Evolutionary conservation across 192 early-diverging fungal species (phyloP).

Genomic region (Podila epicladia): DNA sequence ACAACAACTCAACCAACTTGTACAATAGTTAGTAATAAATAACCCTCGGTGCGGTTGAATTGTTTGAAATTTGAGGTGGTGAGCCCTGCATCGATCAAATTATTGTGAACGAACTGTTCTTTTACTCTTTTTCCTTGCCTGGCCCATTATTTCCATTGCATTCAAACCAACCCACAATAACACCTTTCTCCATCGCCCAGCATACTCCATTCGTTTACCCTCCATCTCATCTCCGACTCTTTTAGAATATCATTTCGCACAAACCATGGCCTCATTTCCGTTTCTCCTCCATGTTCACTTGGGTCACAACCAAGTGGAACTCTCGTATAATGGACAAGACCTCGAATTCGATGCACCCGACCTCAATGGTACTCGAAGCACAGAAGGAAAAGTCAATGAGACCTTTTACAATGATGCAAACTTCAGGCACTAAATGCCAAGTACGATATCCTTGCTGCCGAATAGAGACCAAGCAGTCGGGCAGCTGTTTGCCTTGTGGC

Average conservation of each 20-base stretch:
- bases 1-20: not conserved
- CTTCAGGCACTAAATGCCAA: not conserved
- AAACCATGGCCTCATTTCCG: constrained; percentile 35
- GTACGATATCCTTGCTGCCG: not conserved
- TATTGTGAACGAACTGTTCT: no score
- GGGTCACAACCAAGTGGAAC: constrained; percentile 26
- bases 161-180: not conserved
- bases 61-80: no score
- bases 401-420: not conserved
- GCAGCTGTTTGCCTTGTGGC: constrained; percentile 27
- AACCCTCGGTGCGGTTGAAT: no score
- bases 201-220: not conserved
- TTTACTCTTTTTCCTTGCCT: not conserved
- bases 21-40: no score
- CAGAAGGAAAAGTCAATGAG: not conserved
- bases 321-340: constrained; percentile 34
- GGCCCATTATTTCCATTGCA: not conserved
- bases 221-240: not conserved
- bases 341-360: constrained; percentile 35
- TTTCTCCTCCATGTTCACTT: constrained; percentile 27
- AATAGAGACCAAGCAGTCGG: constrained; percentile 24
- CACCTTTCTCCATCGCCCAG: not conserved
- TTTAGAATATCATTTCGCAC: not conserved
- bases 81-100: no score
- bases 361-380: constrained; percentile 12